Percentiles rank a stretch among this genome's conserved stretches.
phyloP scores from a whole-genome alignment of 2,329 filamentous ascomycete species.

The Xylariaceae sp. region DNA sequence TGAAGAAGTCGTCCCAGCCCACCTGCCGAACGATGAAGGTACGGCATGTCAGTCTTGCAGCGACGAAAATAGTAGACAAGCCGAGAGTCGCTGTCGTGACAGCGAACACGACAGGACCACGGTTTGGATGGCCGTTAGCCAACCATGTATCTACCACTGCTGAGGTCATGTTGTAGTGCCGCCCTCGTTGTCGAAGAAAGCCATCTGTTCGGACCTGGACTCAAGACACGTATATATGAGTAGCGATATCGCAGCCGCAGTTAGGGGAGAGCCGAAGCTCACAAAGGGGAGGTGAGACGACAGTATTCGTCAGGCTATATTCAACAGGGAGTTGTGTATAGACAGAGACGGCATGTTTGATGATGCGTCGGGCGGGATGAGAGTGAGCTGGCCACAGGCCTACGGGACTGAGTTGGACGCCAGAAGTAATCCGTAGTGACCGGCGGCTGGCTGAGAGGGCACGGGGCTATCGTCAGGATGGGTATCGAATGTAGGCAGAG shows the following conservation, averaged over 20 bases:
- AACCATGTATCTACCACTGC: constrained; percentile 18
- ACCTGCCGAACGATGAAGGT: constrained; percentile 66
- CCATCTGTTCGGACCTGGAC: constrained; percentile 26
- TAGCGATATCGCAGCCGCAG: neutral
- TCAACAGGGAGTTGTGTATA: constrained; percentile 1
- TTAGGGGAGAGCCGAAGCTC: constrained; percentile 2
- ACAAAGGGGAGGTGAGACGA: constrained; percentile 6
- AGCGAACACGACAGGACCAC: constrained; percentile 59
- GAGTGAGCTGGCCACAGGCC: neutral
- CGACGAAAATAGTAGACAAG: constrained; percentile 69
- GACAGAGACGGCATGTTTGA: constrained; percentile 15
- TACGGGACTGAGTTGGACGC: constrained; percentile 1
- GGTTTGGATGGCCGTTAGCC: constrained; percentile 34
- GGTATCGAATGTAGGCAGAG: constrained; percentile 5
- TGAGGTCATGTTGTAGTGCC: constrained; percentile 24
- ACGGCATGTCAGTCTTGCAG: constrained; percentile 67
- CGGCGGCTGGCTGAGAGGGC: neutral
- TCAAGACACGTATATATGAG: constrained; percentile 4
- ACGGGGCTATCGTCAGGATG: constrained; percentile 3
- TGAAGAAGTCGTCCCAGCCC: constrained; percentile 74
- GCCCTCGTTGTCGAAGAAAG: constrained; percentile 21
- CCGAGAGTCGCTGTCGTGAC: constrained; percentile 66
- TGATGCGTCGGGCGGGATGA: neutral
- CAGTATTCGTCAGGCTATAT: constrained; percentile 7
- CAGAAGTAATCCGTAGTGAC: neutral